Base-by-base conservation (phyloP, 306 rosid genomes). In the Betula pendula region DNA sequence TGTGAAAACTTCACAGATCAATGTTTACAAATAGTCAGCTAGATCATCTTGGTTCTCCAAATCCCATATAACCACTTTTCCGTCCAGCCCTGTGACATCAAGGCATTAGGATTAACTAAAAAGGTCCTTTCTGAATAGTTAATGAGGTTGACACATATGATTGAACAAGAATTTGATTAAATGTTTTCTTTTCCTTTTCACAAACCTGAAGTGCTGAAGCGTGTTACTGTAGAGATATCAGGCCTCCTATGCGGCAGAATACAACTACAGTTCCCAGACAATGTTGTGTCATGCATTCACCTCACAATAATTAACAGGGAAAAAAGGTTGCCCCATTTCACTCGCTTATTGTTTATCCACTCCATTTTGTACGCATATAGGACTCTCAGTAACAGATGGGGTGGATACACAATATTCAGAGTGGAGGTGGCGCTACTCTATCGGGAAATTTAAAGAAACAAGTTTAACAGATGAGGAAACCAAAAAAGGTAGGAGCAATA, bases 161-260 rank as follows among this genome's bases (percentile, higher is more conserved):
- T 13, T 74, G 20, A 49, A 60, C n/a, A 22, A 71, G 9, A 12
- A 44, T 62, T 65, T 10, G 27, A 47, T 52, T 20, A 29, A 27
- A 17, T 14, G 8, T 9, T 15, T 11, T 24, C 14, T 70, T 55
- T 68, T 77, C 74, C 51, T 68, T 68, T 43, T 43, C 48, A 77
- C 97, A 68, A 75, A 95, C 99, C 99, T 82, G 99, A 90, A 47
- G 97, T 95, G 91, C 97, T 95, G 89, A 95, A 95, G 72, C 97
- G 89, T 80, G 55, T 88, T 81, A 51, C 65, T 48, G 77, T 72
- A 66, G 84, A 53, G 58, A 79, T 82, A 73, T 91, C 87, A 15
- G 66, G 88, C 78, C 60, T 82, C 77, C 81, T 85, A 60, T 88
- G 90, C 27, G 94, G 93, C 70, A 85, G 78, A 65, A 95, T 91